Evolutionary conservation across 2,329 filamentous ascomycete species (phyloP), one percentile per base, ranked within the genome.

Genomic region (Botryotinia calthae): DNA sequence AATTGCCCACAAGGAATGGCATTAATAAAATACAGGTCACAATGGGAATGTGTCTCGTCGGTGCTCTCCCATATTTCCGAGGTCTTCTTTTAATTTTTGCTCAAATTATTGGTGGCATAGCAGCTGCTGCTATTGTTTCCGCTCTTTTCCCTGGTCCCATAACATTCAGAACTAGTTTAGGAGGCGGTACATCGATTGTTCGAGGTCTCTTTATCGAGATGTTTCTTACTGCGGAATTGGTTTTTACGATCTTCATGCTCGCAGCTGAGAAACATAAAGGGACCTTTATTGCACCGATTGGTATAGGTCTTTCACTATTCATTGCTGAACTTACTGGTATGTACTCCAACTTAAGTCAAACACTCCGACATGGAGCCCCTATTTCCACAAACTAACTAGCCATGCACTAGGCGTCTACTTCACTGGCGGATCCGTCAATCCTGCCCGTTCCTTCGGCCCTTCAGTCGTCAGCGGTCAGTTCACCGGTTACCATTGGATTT

Each of bases 211-310:
- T 86, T 73, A 85, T 86, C 54, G 85, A 86, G 75, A 85, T 84
- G 75, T 81, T 86, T 56, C 77, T 86, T 4, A 85, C 84, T 20
- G 82, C 84, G 3, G 81, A 86, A 74, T 75, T 86, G 22, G 82
- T 85, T 12, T 85, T 86, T 73, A 84, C 84, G n/a, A 85, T 86
- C 66, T 85, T 86, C 76, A 85, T 86, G 84, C 81, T 86, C 31
- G 84, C 84, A 42, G 84, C 84, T 31, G 85, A 86, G 77, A 86
- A 86, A 76, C 84, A 86, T 72, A 80, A 82, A 12, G 83, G 81
- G 3, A 85, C 84, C 0, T 85, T 85, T 72, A 82, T 86, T 37
- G 84, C 85, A 7, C 84, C 84, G 0, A 80, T 86, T 1, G 85
- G 84, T 8, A 86, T 86, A 48, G 84, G 84, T 1, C 77, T 86